Conservation (phyloP, 257 asterid genomes). For the Nicotiana paniculata region DNA sequence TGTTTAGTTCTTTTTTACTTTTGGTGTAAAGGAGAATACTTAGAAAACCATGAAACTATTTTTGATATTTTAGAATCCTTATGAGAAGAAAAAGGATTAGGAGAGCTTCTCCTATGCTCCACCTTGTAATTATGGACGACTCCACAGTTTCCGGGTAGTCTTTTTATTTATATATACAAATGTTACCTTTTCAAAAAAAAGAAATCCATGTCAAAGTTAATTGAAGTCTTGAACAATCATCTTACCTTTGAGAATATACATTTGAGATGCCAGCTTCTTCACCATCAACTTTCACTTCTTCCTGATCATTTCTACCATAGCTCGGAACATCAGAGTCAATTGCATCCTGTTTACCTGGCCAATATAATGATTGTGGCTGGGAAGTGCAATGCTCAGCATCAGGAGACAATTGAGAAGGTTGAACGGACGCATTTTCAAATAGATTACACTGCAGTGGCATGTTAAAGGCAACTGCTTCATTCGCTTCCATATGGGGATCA, state of each 20-base stretch:
- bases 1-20: too few relatives aligned
- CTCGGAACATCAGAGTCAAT: slow-evolving; percentile 38
- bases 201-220: neutral
- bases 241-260: slow-evolving; percentile 70
- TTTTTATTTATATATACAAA: too few relatives aligned
- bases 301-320: slow-evolving; percentile 28
- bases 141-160: too few relatives aligned
- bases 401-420: slow-evolving; percentile 35
- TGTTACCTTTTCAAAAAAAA: too few relatives aligned
- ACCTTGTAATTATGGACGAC: too few relatives aligned
- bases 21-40: too few relatives aligned
- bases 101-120: too few relatives aligned
- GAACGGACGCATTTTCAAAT: slow-evolving; percentile 42
- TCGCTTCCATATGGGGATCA: slow-evolving; percentile 24
- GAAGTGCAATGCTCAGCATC: slow-evolving; percentile 41
- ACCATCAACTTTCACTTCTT: slow-evolving; percentile 37
- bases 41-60: too few relatives aligned
- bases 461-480: slow-evolving; percentile 35
- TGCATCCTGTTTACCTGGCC: slow-evolving; percentile 40
- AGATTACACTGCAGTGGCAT: slow-evolving; percentile 38
- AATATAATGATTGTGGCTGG: slow-evolving; percentile 33
- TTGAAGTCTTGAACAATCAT: neutral
- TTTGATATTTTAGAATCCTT: too few relatives aligned
- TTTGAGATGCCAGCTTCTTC: slow-evolving; percentile 47
- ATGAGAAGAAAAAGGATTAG: too few relatives aligned